Base-by-base conservation (phyloP, 768 basidiomycete species). In the Sporobolomyces pararoseus region DNA sequence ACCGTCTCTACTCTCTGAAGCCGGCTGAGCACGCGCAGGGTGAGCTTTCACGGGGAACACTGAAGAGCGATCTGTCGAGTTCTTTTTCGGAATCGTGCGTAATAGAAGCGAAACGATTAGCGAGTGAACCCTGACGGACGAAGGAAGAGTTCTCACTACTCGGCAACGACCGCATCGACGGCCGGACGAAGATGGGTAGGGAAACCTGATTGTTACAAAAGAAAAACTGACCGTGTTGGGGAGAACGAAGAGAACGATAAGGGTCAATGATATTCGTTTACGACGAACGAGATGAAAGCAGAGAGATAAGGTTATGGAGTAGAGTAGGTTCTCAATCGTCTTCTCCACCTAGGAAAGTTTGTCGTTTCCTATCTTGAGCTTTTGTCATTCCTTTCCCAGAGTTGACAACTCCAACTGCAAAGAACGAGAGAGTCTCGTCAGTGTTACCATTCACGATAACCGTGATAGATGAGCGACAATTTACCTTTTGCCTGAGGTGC, bases 311-410 rank as follows among this genome's bases (percentile, higher is more conserved):
- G 35, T 7, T 13, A 10, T 31, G n/a, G 58, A 46, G 39, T 12
- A 2, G 2, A 12, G 3, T 49, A 19, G 32, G 21, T 23, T 13
- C 17, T 63, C 21, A 73, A 9, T 74, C 72, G 63, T 71, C 87
- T 10, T 85, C 85, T 39, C 70, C 76, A 0, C 79, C 71, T 58
- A 82, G 80, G 77, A 91, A 92, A 77, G 90, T 90, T 79, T 91
- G 89, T 77, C 91, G 91, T 71, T 82, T 83, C 73, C 84, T 83
- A 35, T 82, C 77, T n/a, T 83, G 84, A 6, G 86, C 84, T 77
- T 87, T 87, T 51, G 89, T 91, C 89, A 92, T 90, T 27, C 89
- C 90, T 80, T 89, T 89, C 13, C 91, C 91, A 75, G 88, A 90
- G 42, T 89, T 89, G 27, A 90, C 91, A 47, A 93, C 91, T n/a